Percentiles rank a stretch among this genome's conserved stretches.
Evolutionary conservation across 1,139 yeast genomes (phyloP).

Genomic region (Lodderomyces parapsilosis): DNA sequence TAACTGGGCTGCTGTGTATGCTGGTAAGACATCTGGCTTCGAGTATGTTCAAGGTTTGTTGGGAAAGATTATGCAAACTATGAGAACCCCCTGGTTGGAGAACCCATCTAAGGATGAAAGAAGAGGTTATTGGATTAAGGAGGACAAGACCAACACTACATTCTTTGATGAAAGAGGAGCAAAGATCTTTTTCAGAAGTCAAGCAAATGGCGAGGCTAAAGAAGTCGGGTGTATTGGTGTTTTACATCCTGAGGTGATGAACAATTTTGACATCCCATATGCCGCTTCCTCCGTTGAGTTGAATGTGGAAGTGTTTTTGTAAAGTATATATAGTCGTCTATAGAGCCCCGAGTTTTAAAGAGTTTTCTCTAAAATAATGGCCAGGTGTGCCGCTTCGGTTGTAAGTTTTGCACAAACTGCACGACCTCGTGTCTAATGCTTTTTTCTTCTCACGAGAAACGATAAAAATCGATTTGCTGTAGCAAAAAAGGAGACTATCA

Average conservation of each 20-base stretch:
- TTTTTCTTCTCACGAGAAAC: background rate
- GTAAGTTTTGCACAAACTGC: background rate
- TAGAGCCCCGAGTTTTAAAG: too few relatives aligned
- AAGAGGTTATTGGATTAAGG: slow-evolving; percentile 87
- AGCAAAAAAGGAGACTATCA: background rate
- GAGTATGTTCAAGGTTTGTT: slow-evolving; percentile 92
- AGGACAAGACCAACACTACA: slow-evolving; percentile 64
- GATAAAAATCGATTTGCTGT: background rate
- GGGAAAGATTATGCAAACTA: slow-evolving; percentile 94
- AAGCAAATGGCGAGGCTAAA: slow-evolving; percentile 52
- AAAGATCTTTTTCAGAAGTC: slow-evolving; percentile 67
- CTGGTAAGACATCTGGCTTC: slow-evolving; percentile 94
- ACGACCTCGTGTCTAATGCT: background rate
- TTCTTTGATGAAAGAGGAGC: slow-evolving; percentile 99
- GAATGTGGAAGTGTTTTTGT: slow-evolving; percentile 75
- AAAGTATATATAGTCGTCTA: slow-evolving; percentile 7
- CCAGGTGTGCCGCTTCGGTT: too few relatives aligned
- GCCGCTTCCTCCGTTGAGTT: slow-evolving; percentile 91
- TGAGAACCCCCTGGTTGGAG: slow-evolving; percentile 83
- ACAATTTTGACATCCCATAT: slow-evolving; percentile 83
- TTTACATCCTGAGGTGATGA: slow-evolving; percentile 91
- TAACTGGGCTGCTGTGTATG: slow-evolving; percentile 91
- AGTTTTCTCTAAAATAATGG: too few relatives aligned
- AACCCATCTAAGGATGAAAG: slow-evolving; percentile 47
- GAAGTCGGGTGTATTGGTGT: slow-evolving; percentile 89